Evolutionary conservation across 1,284 basidiomycete genomes (phyloP).

Genomic region (Cutaneotrichosporon sp.): DNA sequence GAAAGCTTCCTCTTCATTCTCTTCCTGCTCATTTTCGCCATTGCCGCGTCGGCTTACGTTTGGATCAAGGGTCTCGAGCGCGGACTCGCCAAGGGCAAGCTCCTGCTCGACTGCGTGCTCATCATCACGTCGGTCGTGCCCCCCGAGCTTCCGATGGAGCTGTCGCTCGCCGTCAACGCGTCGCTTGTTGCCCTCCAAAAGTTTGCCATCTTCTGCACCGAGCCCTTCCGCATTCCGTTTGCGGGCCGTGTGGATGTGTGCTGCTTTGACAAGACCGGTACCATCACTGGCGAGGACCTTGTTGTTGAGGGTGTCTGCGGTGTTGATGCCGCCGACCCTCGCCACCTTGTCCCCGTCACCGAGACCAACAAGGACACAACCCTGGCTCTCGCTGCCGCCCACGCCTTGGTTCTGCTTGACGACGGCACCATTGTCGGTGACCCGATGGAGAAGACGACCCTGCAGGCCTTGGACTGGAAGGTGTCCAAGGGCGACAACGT

Average conservation of each 20-base stretch:
- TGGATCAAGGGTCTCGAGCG: constrained; percentile 92
- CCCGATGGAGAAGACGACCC: constrained; percentile 97
- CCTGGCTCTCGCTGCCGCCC: constrained; percentile 84
- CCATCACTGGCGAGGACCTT: constrained; percentile 90
- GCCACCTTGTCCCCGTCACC: constrained; percentile 70
- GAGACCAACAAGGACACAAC: constrained; percentile 72
- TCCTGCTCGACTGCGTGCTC: constrained; percentile 84
- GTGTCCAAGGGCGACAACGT: constrained; percentile 71
- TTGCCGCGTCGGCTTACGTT: constrained; percentile 92
- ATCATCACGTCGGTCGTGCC: constrained; percentile 95
- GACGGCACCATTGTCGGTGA: constrained; percentile 88
- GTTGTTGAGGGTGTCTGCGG: constrained; percentile 88
- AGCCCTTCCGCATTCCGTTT: constrained; percentile 90
- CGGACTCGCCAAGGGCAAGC: constrained; percentile 84
- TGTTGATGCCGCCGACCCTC: constrained; percentile 59
- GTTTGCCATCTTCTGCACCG: constrained; percentile 92
- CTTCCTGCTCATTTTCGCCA: constrained; percentile 90
- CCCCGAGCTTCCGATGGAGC: constrained; percentile 92
- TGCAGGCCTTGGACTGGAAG: constrained; percentile 88
- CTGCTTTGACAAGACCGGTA: constrained; percentile 97
- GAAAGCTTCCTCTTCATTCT: constrained; percentile 94
- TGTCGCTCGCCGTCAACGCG: constrained; percentile 88
- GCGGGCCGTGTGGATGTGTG: constrained; percentile 92
- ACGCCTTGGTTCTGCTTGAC: constrained; percentile 88
- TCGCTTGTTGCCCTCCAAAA: constrained; percentile 89